These are phyloP conservation scores for Exophiala alcalophila DNA, from an alignment of 2,329 filamentous ascomycete genomes.

Conservation along the genomic window DNA sequence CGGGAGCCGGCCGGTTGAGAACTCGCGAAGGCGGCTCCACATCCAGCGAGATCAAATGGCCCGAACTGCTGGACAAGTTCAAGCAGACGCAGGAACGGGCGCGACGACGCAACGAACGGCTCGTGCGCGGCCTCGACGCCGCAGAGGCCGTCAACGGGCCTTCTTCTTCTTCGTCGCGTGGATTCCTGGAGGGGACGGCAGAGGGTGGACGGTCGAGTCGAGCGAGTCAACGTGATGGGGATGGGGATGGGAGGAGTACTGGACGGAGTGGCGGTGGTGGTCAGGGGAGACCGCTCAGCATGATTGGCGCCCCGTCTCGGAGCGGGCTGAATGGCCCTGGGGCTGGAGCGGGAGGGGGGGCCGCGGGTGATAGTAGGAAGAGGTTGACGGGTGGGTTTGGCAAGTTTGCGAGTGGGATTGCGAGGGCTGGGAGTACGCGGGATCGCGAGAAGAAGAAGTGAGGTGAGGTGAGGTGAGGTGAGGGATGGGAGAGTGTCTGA, in stretches of 20 bases:
- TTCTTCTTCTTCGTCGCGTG: too few species aligned
- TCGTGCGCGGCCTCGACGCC: conserved; percentile 23
- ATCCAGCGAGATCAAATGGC: conserved; percentile 71
- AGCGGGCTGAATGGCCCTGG: conserved; percentile 15
- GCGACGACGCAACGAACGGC: conserved; percentile 41
- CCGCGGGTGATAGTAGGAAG: conserved; percentile 18
- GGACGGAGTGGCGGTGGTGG: background rate
- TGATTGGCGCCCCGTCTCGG: conserved; percentile 7
- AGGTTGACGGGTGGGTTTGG: conserved; percentile 28
- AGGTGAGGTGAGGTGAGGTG: background rate
- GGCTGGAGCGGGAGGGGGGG: conserved; percentile 5
- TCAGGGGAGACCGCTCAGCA: conserved; percentile 18
- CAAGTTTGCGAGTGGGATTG: conserved; percentile 57
- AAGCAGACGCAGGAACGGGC: conserved; percentile 84
- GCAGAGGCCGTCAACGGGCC: conserved; percentile 11
- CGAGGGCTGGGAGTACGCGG: conserved; percentile 52
- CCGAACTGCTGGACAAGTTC: conserved; percentile 91
- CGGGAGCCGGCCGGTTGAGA: conserved; percentile 12
- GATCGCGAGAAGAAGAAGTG: conserved; percentile 29
- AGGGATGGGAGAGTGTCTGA: background rate
- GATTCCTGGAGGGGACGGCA: too few species aligned
- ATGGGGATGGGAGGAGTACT: conserved; percentile 6
- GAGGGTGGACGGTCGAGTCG: conserved; percentile 19
- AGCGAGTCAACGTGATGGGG: conserved; percentile 17
- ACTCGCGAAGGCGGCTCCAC: conserved; percentile 17